Percentiles rank a stretch among this genome's conserved stretches.
Conservation (phyloP, 2,329 filamentous ascomycete genomes). For the Dothistroma septosporum region DNA sequence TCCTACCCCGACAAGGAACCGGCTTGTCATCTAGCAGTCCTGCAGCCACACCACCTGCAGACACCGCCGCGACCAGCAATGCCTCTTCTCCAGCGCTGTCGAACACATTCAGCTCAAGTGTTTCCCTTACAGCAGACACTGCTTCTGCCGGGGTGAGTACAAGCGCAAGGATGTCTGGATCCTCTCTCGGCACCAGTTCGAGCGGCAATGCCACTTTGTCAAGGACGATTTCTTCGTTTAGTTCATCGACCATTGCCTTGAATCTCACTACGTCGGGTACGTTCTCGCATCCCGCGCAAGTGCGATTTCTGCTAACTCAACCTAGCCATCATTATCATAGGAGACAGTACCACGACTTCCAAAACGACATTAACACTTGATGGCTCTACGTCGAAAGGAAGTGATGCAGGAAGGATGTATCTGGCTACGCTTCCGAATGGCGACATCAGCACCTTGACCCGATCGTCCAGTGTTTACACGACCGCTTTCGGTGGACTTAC, state of each 20-base stretch:
- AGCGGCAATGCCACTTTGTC: constrained; percentile 7
- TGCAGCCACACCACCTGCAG: not conserved
- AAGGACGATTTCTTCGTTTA: constrained; percentile 4
- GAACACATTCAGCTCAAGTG: not conserved
- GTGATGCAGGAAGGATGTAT: constrained; percentile 17
- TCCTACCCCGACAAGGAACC: constrained; percentile 25
- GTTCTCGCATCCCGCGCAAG: not conserved
- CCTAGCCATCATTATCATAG: constrained; percentile 18
- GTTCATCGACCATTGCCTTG: constrained; percentile 5
- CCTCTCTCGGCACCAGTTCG: not conserved
- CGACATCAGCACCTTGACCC: constrained; percentile 24
- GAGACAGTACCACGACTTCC: constrained; percentile 20
- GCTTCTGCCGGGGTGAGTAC: not conserved
- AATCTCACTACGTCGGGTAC: constrained; percentile 29
- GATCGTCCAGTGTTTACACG: constrained; percentile 20
- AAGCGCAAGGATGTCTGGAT: not conserved
- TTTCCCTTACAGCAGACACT: not conserved
- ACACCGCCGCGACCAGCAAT: constrained; percentile 2
- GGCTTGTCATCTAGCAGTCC: not conserved
- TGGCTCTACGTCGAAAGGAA: constrained; percentile 12
- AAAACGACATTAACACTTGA: constrained; percentile 17
- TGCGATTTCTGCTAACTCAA: constrained; percentile 9
- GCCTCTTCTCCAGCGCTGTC: not conserved
- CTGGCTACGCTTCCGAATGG: constrained; percentile 26
- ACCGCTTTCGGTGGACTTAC: constrained; percentile 27